Conservation (phyloP, 768 basidiomycete species). For the Gautieria morchelliformis region DNA sequence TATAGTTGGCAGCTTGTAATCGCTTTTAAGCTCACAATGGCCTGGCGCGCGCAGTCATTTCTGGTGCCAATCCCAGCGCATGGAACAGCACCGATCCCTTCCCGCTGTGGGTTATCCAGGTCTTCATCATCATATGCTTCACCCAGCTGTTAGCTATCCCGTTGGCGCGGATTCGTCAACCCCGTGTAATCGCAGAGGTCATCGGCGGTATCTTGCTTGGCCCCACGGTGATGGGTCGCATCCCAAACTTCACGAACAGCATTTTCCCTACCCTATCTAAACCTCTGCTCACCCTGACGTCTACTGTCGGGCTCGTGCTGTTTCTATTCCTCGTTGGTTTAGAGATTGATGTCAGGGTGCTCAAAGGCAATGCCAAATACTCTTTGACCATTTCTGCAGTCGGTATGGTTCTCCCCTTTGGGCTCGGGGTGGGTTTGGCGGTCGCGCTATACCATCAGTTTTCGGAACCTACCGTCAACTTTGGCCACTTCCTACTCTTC, state of each 20-base stretch:
- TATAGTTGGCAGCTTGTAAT: neutral
- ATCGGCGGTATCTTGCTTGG: slow-evolving; percentile 86
- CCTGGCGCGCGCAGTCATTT: slow-evolving; percentile 42
- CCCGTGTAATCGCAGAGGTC: slow-evolving; percentile 89
- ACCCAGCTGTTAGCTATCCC: slow-evolving; percentile 61
- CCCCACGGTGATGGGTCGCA: slow-evolving; percentile 41
- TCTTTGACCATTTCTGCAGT: slow-evolving; percentile 52
- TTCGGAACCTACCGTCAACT: slow-evolving; percentile 44
- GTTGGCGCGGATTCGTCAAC: slow-evolving; percentile 68
- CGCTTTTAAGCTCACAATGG: neutral
- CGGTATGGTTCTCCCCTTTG: slow-evolving; percentile 71
- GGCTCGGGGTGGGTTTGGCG: slow-evolving; percentile 64
- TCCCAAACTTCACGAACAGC: slow-evolving; percentile 51
- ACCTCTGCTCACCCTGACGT: slow-evolving; percentile 57
- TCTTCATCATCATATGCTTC: slow-evolving; percentile 78
- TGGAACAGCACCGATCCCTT: slow-evolving; percentile 63
- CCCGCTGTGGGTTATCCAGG: slow-evolving; percentile 67
- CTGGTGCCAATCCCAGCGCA: slow-evolving; percentile 59
- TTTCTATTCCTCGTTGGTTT: slow-evolving; percentile 81
- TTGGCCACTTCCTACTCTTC: slow-evolving; percentile 80
- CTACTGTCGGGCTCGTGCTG: slow-evolving; percentile 65
- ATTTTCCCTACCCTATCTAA: slow-evolving; percentile 34
- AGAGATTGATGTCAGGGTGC: slow-evolving; percentile 67
- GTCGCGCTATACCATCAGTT: slow-evolving; percentile 71
- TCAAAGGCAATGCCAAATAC: slow-evolving; percentile 52